Conservation (phyloP, 228 moss, liverwort and hornwort genomes). For the Sphagnum magellanicum region DNA sequence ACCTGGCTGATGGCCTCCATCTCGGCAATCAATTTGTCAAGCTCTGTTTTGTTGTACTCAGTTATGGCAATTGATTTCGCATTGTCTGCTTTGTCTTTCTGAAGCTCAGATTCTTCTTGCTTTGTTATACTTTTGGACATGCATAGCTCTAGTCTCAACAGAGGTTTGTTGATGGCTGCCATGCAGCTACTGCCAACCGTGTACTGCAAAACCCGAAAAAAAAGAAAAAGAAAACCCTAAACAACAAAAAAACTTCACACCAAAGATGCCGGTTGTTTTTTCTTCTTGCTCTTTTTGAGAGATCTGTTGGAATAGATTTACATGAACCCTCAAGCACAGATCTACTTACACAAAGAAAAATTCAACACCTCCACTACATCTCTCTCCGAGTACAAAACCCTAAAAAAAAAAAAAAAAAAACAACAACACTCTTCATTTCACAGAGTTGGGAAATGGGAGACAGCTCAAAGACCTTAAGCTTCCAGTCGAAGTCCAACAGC, state of each 20-base stretch:
- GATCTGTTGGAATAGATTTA: no score
- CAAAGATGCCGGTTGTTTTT: background rate
- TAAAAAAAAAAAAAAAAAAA: no score
- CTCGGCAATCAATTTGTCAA: slow-evolving; percentile 44
- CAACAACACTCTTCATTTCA: no score
- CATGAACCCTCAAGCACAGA: no score
- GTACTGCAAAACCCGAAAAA: slow-evolving; percentile 24
- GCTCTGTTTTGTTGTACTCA: slow-evolving; percentile 60
- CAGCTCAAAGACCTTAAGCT: slow-evolving; percentile 29
- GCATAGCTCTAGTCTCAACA: slow-evolving; percentile 61
- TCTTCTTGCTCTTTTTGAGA: background rate
- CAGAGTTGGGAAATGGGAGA: no score
- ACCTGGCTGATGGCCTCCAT: slow-evolving; percentile 73
- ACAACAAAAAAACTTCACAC: background rate
- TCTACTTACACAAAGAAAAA: no score
- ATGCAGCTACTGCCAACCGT: slow-evolving; percentile 57
- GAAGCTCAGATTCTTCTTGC: slow-evolving; percentile 34
- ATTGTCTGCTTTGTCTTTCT: slow-evolving; percentile 18
- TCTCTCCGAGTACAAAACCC: no score
- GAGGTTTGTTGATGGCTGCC: slow-evolving; percentile 53
- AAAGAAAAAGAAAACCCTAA: slow-evolving; percentile 13
- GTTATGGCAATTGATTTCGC: slow-evolving; percentile 30
- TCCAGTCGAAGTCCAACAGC: slow-evolving; percentile 55
- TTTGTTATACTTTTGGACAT: slow-evolving; percentile 24
- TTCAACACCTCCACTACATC: no score